Percentiles rank a stretch among this genome's conserved stretches.
phyloP scores from a whole-genome alignment of 768 basidiomycete genomes.

The Boletus tomentosulus region DNA sequence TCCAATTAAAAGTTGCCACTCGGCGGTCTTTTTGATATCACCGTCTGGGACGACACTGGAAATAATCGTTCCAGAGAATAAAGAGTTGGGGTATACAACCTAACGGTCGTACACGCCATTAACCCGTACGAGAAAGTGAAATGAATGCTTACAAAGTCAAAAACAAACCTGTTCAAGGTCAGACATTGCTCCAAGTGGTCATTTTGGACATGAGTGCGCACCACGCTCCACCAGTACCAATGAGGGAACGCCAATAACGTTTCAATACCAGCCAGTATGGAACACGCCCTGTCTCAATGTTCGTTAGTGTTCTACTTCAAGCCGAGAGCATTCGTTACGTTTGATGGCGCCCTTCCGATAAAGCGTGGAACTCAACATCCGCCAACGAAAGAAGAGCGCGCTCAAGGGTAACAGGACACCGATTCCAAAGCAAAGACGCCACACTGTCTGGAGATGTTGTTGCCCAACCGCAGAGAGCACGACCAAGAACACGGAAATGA shows the following conservation, averaged over 20 bases:
- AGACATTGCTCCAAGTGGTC: background rate
- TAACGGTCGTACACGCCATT: slow-evolving; percentile 13
- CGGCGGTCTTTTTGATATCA: slow-evolving; percentile 55
- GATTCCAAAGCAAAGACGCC: slow-evolving; percentile 40
- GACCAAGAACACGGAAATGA: no score
- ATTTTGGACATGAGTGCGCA: slow-evolving; percentile 17
- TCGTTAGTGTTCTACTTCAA: slow-evolving; percentile 1
- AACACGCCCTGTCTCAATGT: slow-evolving; percentile 38
- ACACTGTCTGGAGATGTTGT: no score
- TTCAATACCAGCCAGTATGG: slow-evolving; percentile 58
- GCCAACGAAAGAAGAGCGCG: slow-evolving; percentile 67
- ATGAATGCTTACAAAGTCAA: slow-evolving; percentile 52
- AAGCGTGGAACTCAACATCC: slow-evolving; percentile 59
- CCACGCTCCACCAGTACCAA: slow-evolving; percentile 75
- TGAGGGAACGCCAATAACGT: slow-evolving; percentile 62
- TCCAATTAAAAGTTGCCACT: slow-evolving; percentile 63
- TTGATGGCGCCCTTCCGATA: slow-evolving; percentile 41
- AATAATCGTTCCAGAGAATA: slow-evolving; percentile 65
- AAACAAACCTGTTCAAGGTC: slow-evolving; percentile 49
- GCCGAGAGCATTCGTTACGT: slow-evolving; percentile 32
- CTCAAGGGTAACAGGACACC: slow-evolving; percentile 59
- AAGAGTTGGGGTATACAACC: slow-evolving; percentile 72
- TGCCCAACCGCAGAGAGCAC: no score
- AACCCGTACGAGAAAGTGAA: no score
- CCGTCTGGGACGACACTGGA: slow-evolving; percentile 55